Evolutionary conservation across 139 green algal species (phyloP).

Genomic region (Eudorina sp.): DNA sequence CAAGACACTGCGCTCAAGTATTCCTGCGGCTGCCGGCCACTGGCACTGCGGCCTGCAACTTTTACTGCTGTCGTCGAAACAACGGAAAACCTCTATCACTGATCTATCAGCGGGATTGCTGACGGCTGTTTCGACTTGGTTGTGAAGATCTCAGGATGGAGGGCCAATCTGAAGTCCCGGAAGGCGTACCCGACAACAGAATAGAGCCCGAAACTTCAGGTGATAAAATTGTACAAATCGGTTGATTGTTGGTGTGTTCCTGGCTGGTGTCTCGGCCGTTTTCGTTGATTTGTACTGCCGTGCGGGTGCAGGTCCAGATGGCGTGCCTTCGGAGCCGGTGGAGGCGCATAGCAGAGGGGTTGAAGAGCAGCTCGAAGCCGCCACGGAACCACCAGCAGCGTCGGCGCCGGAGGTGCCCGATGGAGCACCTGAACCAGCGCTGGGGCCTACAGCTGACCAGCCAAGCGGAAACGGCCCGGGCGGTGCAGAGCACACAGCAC

Average conservation of each 20-base stretch:
- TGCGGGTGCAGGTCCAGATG: no score
- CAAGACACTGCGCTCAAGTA: not conserved
- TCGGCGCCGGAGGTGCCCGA: not conserved
- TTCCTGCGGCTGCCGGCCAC: not conserved
- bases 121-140: not conserved
- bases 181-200: not conserved
- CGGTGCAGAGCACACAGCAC: not conserved
- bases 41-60: not conserved
- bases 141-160: constrained; percentile 11
- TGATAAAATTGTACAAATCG: not conserved
- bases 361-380: not conserved
- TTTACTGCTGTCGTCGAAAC: not conserved
- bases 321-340: not conserved
- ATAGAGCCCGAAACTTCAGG: not conserved
- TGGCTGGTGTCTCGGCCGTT: no score
- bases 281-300: no score
- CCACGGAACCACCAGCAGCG: not conserved
- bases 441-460: not conserved
- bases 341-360: not conserved
- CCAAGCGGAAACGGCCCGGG: not conserved
- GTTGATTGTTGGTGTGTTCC: no score
- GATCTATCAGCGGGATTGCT: not conserved
- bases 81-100: not conserved
- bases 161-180: not conserved
- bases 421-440: not conserved